A percentile compares a stretch with the other conserved stretches of the same genome.
Evolutionary conservation across 257 asterid species (phyloP).

Genomic region (Anisodus tanguticus): DNA sequence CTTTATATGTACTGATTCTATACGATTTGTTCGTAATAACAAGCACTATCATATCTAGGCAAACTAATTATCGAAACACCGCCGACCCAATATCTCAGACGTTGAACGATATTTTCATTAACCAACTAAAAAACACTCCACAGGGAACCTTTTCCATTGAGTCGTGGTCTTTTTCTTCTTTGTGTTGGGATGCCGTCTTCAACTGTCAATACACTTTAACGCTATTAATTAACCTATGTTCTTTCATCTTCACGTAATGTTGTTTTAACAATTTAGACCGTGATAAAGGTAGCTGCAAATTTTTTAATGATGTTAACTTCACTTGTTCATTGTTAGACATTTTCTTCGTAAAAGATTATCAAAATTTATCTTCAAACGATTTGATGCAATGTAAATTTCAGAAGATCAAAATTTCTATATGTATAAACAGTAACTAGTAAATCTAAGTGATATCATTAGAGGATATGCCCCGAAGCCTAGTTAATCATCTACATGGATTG

Average conservation of each 20-base stretch:
- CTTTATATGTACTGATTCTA: too few relatives aligned
- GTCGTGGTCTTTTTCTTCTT: background rate
- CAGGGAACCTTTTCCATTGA: background rate
- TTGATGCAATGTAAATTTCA: background rate
- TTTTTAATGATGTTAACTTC: background rate
- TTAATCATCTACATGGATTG: background rate
- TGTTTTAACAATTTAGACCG: background rate
- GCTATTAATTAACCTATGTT: background rate
- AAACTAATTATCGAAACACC: background rate
- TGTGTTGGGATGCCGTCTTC: background rate
- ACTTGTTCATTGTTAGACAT: background rate
- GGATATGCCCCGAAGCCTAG: background rate
- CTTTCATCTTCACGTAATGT: background rate
- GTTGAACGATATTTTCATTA: background rate
- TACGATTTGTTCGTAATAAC: background rate
- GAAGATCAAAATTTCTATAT: background rate
- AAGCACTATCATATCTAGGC: background rate
- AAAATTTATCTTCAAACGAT: background rate
- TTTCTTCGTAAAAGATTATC: background rate
- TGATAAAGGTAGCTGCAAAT: background rate
- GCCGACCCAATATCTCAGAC: background rate
- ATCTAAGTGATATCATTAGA: background rate
- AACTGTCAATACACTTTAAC: background rate
- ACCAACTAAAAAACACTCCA: background rate
- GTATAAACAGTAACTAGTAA: background rate